Base-by-base conservation (phyloP, 169 alveolate genomes). In the Babesia gibsoni region DNA sequence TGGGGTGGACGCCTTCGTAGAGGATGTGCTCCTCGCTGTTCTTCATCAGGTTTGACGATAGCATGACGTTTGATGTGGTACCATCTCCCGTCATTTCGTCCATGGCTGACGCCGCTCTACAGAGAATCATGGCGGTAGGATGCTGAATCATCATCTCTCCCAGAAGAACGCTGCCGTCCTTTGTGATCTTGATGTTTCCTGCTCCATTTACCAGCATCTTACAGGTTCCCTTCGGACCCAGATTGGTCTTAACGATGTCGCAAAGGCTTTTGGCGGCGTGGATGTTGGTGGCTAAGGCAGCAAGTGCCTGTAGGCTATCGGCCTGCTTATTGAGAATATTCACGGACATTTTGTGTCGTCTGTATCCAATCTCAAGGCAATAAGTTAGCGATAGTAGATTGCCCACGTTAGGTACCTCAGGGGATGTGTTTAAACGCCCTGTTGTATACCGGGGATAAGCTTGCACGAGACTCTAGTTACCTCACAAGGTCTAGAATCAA, bases 41-140 rank as follows among this genome's bases (percentile, higher is more conserved):
- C 36, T 86, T 82, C 70, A 96, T 91, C 67, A 97, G 86, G 56
- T 95, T 98, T 43, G 99, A 97, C 27, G 97, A 95, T 72, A 97
- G 91, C 48, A 97, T 89, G 39, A 97, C 98, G 74, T 93, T 95
- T 33, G 98, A 92, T 37, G 99, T 95, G 29, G 99, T 96, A 4
- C 99, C 99, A 79, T 97, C 99, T 20, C 99, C 99, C 23, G 97
- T 96, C 25, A 94, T 96, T 58, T 96, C 99, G 84, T 97, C 99
- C 90, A 96, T 96, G 30, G 99, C 99, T 8, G 99, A 94, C 23
- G 99, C 97, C 20, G 99, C 98, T 65, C 99, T 85, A 37, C 99
- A 98, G 52, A 97, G 93, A 98, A 97, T 96, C 67, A 98, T 95
- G 12, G 99, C 99, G 6, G 99, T 97, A 7, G 99, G 99, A 88